A percentile compares a stretch with the other conserved stretches of the same genome.
These are phyloP conservation scores for Coemansia sp. DNA, from an alignment of 192 early-diverging fungal species.

Conservation along the genomic window DNA sequence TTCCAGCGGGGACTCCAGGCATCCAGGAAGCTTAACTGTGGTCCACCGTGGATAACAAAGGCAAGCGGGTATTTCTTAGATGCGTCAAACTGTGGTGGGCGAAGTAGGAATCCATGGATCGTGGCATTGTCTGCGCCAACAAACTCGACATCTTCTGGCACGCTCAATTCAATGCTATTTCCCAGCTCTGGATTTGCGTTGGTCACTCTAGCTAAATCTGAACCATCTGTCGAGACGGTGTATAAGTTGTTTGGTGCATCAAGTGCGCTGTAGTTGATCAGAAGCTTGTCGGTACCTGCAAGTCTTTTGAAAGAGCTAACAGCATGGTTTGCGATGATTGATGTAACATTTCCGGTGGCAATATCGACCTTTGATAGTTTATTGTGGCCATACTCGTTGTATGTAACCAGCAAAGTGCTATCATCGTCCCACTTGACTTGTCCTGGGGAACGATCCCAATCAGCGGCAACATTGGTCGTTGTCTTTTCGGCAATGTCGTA, in stretches of 20 bases:
- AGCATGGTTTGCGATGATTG: constrained; percentile 55
- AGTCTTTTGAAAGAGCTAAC: constrained; percentile 50
- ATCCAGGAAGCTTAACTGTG: constrained; percentile 61
- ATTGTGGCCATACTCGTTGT: constrained; percentile 65
- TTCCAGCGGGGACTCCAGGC: constrained; percentile 72
- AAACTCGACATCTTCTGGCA: constrained; percentile 69
- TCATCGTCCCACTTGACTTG: constrained; percentile 58
- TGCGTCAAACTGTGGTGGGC: constrained; percentile 53
- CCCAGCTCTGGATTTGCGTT: constrained; percentile 41
- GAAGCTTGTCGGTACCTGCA: constrained; percentile 36
- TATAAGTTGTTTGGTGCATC: constrained; percentile 57
- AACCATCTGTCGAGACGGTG: constrained; percentile 41
- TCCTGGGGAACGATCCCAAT: constrained; percentile 67
- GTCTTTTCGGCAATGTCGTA: constrained; percentile 49
- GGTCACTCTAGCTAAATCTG: constrained; percentile 44
- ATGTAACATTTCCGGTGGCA: constrained; percentile 43
- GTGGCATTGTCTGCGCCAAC: constrained; percentile 57
- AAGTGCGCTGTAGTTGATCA: constrained; percentile 58
- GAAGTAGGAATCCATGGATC: constrained; percentile 49
- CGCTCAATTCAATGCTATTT: constrained; percentile 40
- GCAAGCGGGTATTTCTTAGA: constrained; percentile 70
- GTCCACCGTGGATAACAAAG: constrained; percentile 83
- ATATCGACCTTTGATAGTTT: constrained; percentile 66
- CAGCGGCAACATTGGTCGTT: constrained; percentile 29
- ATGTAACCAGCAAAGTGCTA: constrained; percentile 60